phyloP scores from a whole-genome alignment of 2,329 filamentous ascomycete species.

The Talaromyces sp. region DNA sequence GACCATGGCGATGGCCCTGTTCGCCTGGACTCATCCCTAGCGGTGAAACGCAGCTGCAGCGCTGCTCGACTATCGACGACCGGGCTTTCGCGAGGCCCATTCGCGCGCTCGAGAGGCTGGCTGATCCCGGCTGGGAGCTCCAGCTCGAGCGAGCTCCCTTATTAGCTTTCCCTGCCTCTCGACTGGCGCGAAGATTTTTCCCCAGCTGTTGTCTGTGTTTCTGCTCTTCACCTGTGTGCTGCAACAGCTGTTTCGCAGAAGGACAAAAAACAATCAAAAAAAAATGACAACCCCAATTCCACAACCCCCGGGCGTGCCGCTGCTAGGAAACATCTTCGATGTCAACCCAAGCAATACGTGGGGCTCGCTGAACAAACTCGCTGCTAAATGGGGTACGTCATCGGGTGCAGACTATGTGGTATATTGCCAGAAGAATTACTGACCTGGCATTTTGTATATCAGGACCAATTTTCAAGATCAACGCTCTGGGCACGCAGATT shows the following conservation, averaged over 20 bases:
- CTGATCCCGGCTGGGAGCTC: conserved; percentile 2
- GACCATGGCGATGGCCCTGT: neutral
- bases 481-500: conserved; percentile 39
- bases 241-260: neutral
- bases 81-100: neutral
- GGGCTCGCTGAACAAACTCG: conserved; percentile 45
- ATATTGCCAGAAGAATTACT: neutral
- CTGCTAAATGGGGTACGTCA: conserved; percentile 43
- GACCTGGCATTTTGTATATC: neutral
- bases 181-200: neutral
- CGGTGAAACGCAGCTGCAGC: conserved; percentile 8
- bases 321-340: conserved; percentile 50
- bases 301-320: conserved; percentile 44
- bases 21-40: conserved; percentile 3
- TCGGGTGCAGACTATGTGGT: neutral
- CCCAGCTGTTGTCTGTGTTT: neutral
- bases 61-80: neutral
- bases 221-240: neutral
- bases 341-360: conserved; percentile 47
- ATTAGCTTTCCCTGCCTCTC: neutral
- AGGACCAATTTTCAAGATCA: conserved; percentile 59
- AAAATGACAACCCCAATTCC: conserved; percentile 46
- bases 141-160: neutral
- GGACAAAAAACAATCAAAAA: neutral
- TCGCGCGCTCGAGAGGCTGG: neutral